Base-by-base conservation (phyloP, 805 yeast species). In the Teunomyces cretensis region DNA sequence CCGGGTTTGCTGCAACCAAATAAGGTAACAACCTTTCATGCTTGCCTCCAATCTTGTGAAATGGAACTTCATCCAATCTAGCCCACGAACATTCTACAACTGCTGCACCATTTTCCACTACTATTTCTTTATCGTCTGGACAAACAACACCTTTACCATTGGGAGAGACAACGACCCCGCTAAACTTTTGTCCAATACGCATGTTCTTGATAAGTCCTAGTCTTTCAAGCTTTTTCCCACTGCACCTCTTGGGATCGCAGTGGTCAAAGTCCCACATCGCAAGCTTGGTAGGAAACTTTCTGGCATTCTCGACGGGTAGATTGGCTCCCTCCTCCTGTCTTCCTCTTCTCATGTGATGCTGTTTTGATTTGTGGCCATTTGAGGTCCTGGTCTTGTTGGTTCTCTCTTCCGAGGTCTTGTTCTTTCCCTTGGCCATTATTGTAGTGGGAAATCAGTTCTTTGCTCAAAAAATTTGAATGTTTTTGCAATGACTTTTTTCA, bases 181-280 rank as follows among this genome's bases (percentile, higher is more conserved):
- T 83, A 58, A 88, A 92, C 65, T 90, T 92, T 61, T 91, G 97
- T 0, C 99, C 99, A n/a, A 94, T 80, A 48, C 95, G 71, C 49
- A 94, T 62, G 43, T 80, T 79, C 49, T 81, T 80, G 41, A 94
- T 91, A 15, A 89, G 67, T 0, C 98, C 98, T 15, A 92, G 65
- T 44, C 98, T 75, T 58, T 89, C 97, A 26, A 94, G 73, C 62
- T 90, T 91, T 70, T 94, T 94, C 14, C 99, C 99, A 53, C 95
- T 85, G 62, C 99, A 94, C 60, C 97, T 77, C 61, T 94, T 94
- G 1, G 99, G 99, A 67, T 94, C 99, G 70, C 99, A 94, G 61
- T 94, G 99, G 53, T 91, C 96, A 60, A 94, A 94, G 64, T 94
- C 99, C 97, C 99, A 92, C 99, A 92, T 92, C 13, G 97, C 97